Evolutionary conservation across 169 alveolate genomes (phyloP).

Genomic region (Cryptosporidium xiaoi): DNA sequence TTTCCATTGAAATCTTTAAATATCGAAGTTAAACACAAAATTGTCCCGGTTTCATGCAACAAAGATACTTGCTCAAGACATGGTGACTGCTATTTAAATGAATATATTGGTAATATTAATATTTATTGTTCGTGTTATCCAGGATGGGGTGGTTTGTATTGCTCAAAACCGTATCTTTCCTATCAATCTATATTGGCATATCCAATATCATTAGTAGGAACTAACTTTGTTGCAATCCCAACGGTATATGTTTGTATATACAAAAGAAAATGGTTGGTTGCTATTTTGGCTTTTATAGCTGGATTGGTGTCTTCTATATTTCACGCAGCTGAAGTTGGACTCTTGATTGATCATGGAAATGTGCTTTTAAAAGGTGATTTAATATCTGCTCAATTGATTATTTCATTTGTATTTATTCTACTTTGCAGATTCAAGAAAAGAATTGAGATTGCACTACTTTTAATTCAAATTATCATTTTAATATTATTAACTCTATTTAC

Average conservation of each 20-base stretch:
- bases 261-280: conserved; percentile 56
- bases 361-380: conserved; percentile 61
- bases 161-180: conserved; percentile 55
- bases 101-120: conserved; percentile 34
- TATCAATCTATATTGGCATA: conserved; percentile 46
- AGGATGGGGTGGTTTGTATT: conserved; percentile 74
- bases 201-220: conserved; percentile 67
- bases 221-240: conserved; percentile 71
- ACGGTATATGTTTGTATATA: conserved; percentile 46
- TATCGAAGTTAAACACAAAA: conserved; percentile 14
- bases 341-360: conserved; percentile 26
- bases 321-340: conserved; percentile 73
- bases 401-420: conserved; percentile 60
- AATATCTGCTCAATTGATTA: conserved; percentile 56
- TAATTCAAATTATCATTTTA: conserved; percentile 3
- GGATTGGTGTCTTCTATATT: conserved; percentile 64
- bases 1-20: conserved; percentile 40
- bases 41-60: conserved; percentile 27
- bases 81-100: conserved; percentile 39
- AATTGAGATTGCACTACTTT: conserved; percentile 32
- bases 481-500: conserved; percentile 25
- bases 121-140: conserved; percentile 72
- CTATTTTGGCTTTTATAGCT: conserved; percentile 58
- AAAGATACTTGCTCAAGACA: conserved; percentile 56
- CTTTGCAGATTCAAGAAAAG: conserved; percentile 47